phyloP scores from a whole-genome alignment of 1,284 basidiomycete species.

The Melanopsichium pennsylvanicum region DNA sequence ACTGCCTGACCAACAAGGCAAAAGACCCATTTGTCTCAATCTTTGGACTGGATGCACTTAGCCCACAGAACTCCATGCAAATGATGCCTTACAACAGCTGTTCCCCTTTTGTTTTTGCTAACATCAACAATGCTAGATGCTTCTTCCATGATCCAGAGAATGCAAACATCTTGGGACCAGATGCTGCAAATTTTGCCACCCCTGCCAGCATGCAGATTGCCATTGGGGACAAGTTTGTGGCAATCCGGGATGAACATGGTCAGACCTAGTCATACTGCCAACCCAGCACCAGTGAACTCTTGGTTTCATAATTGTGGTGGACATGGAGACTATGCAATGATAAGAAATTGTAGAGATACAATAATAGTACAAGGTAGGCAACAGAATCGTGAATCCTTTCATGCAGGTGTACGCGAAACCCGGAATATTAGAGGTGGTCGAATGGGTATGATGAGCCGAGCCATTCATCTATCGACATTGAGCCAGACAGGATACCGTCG shows the following conservation, averaged over 20 bases:
- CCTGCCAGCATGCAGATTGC: conserved; percentile 13
- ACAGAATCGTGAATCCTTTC: background rate
- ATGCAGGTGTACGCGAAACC: too few species aligned
- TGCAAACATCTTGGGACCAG: conserved; percentile 4
- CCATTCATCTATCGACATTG: conserved; percentile 41
- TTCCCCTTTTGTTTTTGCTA: conserved; percentile 24
- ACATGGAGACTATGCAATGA: too few species aligned
- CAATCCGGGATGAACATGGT: conserved; percentile 1
- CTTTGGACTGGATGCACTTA: conserved; percentile 20
- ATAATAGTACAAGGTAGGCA: background rate
- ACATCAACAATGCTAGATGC: conserved; percentile 5
- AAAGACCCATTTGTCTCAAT: conserved; percentile 2
- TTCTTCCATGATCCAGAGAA: conserved; percentile 28
- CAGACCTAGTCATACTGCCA: background rate
- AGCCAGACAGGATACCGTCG: conserved; percentile 35
- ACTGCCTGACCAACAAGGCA: conserved; percentile 12
- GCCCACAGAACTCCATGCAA: conserved; percentile 11
- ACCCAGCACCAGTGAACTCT: too few species aligned
- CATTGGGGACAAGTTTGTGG: conserved; percentile 14
- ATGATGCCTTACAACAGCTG: conserved; percentile 20
- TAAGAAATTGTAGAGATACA: background rate
- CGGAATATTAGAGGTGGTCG: conserved; percentile 18
- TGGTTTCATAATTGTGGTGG: too few species aligned
- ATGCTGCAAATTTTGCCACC: conserved; percentile 16
- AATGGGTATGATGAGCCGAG: conserved; percentile 41